Base-by-base conservation (phyloP, 2,329 filamentous ascomycete species). In the Colletotrichum abscissum region DNA sequence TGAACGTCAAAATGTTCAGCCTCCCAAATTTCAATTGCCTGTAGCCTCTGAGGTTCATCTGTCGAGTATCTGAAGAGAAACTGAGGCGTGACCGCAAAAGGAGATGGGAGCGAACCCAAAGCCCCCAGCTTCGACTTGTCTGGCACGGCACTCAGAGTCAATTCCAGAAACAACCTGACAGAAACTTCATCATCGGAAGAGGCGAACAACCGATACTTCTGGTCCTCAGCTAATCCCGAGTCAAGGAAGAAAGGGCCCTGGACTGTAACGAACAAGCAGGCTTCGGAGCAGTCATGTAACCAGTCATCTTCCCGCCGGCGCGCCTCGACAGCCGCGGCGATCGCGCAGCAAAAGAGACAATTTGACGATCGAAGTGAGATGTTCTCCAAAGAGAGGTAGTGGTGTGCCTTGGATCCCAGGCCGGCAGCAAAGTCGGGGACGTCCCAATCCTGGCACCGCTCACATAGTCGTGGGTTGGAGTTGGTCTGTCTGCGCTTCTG, bases 161-260 rank as follows among this genome's bases (percentile, higher is more conserved):
- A 24, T 26, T 71, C 68, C 46, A 71, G 22, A 26, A 60, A 67
- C 68, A 71, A 12, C 63, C 24, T 67, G 11, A 71, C 46, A 0
- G 22, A 49, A 14, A 38, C 19, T 30, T 59, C 38, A 22, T 8
- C 24, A 26, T 1, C 12, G 6, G 6, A 55, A 14, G 55, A 56
- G 16, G 9, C 19, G 12, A 46, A 33, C 30, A 71, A 1, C n/a
- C 63, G 30, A 24, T 7, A 9, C 24, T 60, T n/a, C 24, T 71
- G 63, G 8, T 71, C 30, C 0, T 26, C 33, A 19, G 19, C 26
- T 4, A 22, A 14, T 9, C 62, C 68, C 4, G 55, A 42, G 24
- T 67, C 68, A 49, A 67, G 9, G 35, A 70, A 70, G 24, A 67
- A 70, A 16, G 68, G 68, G 30, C 68, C 63, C 5, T 70, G 68